Evolutionary conservation across 306 rosid species (phyloP), one percentile per base, ranked within the genome.

Genomic region (Vicia faba): DNA sequence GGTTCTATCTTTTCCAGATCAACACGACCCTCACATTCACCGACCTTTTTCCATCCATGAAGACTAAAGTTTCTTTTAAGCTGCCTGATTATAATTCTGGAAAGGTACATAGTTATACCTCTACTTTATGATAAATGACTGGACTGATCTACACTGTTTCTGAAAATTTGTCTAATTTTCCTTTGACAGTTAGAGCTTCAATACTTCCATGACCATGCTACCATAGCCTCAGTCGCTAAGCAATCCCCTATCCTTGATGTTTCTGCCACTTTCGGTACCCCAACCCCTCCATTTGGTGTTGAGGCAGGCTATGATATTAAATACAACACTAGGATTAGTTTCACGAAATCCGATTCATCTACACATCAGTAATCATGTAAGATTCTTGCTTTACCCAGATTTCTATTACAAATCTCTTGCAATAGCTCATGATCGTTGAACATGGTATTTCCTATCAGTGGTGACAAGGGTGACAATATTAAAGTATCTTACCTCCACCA

Each of bases 231-330:
- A 16, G 84, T 81, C 1, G 45, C 83, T 36, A 84, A 74, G 26
- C 96, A 90, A 77, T 72, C 83, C 20, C 99, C 97, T 55, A 56
- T 73, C 2, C 7, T 90, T 80, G 99, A 95, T 71, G 73, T 90
- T 68, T 80, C 99, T 51, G 84, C 89, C 67, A 83, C 92, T 53
- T 4, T 95, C 66, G 99, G 99, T 67, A 86, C 90, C 66, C 96
- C 96, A 69, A 70, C 44, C 72, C 39, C 91, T 70, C 86, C 90
- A 46, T 74, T 95, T 45, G 99, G 99, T 61, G 91, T 79, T 43
- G 97, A 95, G 79, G 96, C 95, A 19, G 91, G 96, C 61, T 90
- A 90, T 82, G 97, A 95, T 71, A 80, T 95, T 39, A 95, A 95
- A 83, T 95, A 95, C 66, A 83, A 84, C 45, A 88, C 92, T 69